A percentile compares a stretch with the other conserved stretches of the same genome.
Evolutionary conservation across 805 yeast species (phyloP).

Genomic region (Kuraishia hungarica): DNA sequence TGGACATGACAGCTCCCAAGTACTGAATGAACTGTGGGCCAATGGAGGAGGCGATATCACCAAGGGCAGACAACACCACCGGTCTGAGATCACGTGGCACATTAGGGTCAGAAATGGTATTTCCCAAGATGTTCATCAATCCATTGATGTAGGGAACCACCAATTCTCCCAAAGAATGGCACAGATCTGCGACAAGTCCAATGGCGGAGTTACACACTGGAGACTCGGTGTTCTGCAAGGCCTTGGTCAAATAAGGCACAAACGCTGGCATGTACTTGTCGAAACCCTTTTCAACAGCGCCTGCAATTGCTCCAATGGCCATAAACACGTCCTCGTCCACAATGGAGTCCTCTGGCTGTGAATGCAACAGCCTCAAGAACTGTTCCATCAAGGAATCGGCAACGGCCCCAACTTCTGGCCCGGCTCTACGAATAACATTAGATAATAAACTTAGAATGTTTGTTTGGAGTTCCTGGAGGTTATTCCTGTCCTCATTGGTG

Average conservation of each 20-base stretch:
- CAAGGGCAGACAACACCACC: constrained; percentile 83
- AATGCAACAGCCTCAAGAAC: constrained; percentile 61
- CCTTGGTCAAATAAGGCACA: constrained; percentile 72
- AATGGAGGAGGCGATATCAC: constrained; percentile 88
- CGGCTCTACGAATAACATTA: constrained; percentile 76
- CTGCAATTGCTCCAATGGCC: constrained; percentile 84
- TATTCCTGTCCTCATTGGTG: constrained; percentile 61
- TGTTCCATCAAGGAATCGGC: constrained; percentile 82
- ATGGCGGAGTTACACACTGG: constrained; percentile 85
- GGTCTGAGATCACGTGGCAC: constrained; percentile 82
- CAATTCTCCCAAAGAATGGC: constrained; percentile 74
- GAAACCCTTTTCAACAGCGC: constrained; percentile 66
- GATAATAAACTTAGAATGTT: constrained; percentile 74
- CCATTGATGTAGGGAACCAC: constrained; percentile 71
- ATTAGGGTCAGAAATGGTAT: constrained; percentile 54
- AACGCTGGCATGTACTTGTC: constrained; percentile 72
- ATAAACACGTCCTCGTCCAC: constrained; percentile 89
- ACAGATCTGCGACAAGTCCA: constrained; percentile 90
- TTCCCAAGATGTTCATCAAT: constrained; percentile 77
- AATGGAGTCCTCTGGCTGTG: constrained; percentile 58
- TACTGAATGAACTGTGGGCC: constrained; percentile 74
- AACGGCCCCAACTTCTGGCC: constrained; percentile 51
- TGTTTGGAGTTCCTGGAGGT: constrained; percentile 83
- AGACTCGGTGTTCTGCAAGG: constrained; percentile 74
- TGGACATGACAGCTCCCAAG: constrained; percentile 68